Conservation (phyloP, 768 basidiomycete genomes). For the Mycena indigotica region DNA sequence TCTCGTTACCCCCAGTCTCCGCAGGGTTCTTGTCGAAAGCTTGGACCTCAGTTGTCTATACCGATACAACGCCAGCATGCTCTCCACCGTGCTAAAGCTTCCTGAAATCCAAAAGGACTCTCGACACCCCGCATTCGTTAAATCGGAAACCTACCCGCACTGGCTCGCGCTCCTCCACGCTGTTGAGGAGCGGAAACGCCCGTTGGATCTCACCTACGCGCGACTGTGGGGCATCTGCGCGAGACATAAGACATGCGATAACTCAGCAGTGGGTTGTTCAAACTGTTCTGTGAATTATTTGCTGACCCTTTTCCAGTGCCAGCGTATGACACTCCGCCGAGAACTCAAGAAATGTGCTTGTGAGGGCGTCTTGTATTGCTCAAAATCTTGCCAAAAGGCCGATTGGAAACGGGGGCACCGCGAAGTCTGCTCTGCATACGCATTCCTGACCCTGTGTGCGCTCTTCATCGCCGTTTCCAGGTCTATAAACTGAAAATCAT, state of each 20-base stretch:
- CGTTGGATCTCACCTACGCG: not conserved
- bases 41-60: not conserved
- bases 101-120: not conserved
- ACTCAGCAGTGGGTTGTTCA: not conserved
- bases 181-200: not conserved
- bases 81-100: not conserved
- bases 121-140: not conserved
- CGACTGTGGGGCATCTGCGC: not conserved
- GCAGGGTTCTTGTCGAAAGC: not conserved
- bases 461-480: not conserved
- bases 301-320: not conserved
- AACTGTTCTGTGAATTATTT: not conserved
- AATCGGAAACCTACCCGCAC: not conserved
- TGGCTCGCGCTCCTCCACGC: not conserved
- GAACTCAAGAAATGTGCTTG: not conserved
- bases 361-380: not conserved
- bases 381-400: not conserved
- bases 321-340: not conserved
- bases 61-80: not conserved
- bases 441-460: not conserved
- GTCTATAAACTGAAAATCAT: no score
- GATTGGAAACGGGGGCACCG: not conserved
- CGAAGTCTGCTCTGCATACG: not conserved
- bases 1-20: not conserved
- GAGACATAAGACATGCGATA: not conserved